These are phyloP conservation scores for Craspedostauros australis DNA, from an alignment of 108 stramenopile genomes.

Conservation along the genomic window DNA sequence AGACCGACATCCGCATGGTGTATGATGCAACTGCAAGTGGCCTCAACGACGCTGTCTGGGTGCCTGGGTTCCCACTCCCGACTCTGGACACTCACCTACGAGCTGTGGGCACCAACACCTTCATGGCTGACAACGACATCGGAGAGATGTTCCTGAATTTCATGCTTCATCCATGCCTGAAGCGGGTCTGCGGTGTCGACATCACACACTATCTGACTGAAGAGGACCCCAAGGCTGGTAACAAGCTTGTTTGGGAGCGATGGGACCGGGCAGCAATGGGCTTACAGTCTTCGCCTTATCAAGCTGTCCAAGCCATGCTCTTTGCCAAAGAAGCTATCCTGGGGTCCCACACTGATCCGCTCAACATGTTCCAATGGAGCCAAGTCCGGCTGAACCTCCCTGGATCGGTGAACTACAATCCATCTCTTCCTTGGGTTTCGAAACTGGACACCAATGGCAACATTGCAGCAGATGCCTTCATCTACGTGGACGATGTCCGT, in stretches of 20 bases:
- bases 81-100: conserved; percentile 18
- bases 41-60: conserved; percentile 23
- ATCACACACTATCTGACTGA: conserved; percentile 1
- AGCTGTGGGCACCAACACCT: conserved; percentile 2
- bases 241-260: conserved; percentile 4
- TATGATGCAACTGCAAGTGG: conserved; percentile 35
- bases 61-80: conserved; percentile 29
- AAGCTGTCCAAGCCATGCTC: conserved; percentile 4
- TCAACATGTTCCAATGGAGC: conserved; percentile 33
- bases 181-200: conserved; percentile 6
- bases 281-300: conserved; percentile 28
- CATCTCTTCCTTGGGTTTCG: conserved; percentile 26
- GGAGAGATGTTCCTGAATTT: conserved; percentile 48
- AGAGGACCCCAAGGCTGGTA: no score
- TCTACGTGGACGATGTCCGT: conserved; percentile 40
- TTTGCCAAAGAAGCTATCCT: conserved; percentile 8
- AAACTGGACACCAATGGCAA: conserved; percentile 26
- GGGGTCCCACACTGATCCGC: conserved; percentile 7
- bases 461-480: conserved; percentile 28
- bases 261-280: conserved; percentile 40
- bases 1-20: conserved; percentile 33
- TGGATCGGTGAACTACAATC: conserved; percentile 19
- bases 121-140: conserved; percentile 22
- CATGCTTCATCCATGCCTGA: conserved; percentile 1
- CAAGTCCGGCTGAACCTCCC: conserved; percentile 29